phyloP scores from a whole-genome alignment of 2,329 filamentous ascomycete genomes.

The Daldinia sp. region DNA sequence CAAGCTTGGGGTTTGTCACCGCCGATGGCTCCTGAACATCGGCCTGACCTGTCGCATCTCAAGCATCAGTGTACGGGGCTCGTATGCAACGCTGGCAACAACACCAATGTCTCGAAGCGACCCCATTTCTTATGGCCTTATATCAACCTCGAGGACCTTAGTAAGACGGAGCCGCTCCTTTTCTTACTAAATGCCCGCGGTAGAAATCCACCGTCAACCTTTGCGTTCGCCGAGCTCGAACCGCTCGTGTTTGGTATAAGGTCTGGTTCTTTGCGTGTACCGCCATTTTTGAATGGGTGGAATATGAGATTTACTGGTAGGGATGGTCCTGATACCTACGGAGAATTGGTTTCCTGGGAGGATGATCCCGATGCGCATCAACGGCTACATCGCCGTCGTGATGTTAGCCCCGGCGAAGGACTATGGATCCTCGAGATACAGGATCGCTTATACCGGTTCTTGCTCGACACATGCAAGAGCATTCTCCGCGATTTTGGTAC shows the following conservation, averaged over 20 bases:
- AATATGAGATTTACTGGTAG: not conserved
- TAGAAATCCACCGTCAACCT: not conserved
- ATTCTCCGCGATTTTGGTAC: not conserved
- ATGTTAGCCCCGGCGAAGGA: not conserved
- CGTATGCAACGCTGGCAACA: not conserved
- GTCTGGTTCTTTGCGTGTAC: not conserved
- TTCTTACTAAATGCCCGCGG: slow-evolving; percentile 7
- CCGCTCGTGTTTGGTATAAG: not conserved
- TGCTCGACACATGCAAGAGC: not conserved
- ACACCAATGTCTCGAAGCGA: not conserved
- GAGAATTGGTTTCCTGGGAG: not conserved
- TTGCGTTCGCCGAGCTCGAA: slow-evolving; percentile 3
- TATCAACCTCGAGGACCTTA: slow-evolving; percentile 10
- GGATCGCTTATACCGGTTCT: not conserved
- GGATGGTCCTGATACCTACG: not conserved
- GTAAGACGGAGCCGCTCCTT: slow-evolving; percentile 3
- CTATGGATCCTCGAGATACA: not conserved
- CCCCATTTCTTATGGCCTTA: not conserved
- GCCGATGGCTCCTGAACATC: not conserved
- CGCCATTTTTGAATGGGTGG: not conserved
- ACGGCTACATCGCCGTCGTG: not conserved
- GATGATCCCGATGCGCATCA: not conserved
- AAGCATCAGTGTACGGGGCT: not conserved
- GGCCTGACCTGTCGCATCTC: not conserved
- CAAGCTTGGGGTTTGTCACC: slow-evolving; percentile 3